Conservation (phyloP, 495 filamentous ascomycete species). For the Xylaria acuta region DNA sequence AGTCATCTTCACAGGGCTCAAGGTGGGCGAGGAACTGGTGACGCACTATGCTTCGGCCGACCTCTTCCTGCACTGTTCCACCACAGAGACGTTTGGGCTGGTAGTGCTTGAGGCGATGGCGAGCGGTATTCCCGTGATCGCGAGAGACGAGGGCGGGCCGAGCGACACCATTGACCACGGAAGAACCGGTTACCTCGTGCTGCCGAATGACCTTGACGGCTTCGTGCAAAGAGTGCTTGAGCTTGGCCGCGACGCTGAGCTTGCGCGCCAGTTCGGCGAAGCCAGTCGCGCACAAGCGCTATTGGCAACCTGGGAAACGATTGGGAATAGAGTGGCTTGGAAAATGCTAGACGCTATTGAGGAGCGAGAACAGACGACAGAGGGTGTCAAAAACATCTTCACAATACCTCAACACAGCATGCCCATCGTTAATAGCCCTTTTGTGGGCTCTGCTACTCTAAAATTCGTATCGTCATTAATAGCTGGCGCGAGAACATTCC, state of each 20-base stretch:
- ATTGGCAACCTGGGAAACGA: conserved; percentile 68
- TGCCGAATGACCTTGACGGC: conserved; percentile 57
- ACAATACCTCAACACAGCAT: conserved; percentile 30
- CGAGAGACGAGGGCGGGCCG: conserved; percentile 68
- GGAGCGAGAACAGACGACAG: conserved; percentile 35
- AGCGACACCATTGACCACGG: conserved; percentile 65
- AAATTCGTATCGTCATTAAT: conserved; percentile 29
- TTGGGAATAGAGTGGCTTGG: conserved; percentile 66
- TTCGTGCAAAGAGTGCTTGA: conserved; percentile 56
- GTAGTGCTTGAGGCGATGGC: conserved; percentile 72
- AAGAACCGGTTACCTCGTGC: conserved; percentile 62
- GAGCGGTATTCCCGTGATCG: conserved; percentile 67
- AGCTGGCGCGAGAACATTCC: conserved; percentile 40
- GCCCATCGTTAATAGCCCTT: conserved; percentile 16
- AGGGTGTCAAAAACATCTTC: conserved; percentile 12
- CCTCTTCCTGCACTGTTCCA: conserved; percentile 68
- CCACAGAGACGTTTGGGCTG: conserved; percentile 71
- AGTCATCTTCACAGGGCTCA: conserved; percentile 65
- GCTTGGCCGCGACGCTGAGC: conserved; percentile 45
- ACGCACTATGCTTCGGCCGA: conserved; percentile 65
- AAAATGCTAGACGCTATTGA: conserved; percentile 60
- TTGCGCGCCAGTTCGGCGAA: conserved; percentile 46
- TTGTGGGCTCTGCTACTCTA: conserved; percentile 29
- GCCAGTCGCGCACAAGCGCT: conserved; percentile 58
- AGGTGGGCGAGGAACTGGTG: conserved; percentile 59